phyloP scores from a whole-genome alignment of 192 early-diverging fungal genomes.

The Entophlyctis luteolus region DNA sequence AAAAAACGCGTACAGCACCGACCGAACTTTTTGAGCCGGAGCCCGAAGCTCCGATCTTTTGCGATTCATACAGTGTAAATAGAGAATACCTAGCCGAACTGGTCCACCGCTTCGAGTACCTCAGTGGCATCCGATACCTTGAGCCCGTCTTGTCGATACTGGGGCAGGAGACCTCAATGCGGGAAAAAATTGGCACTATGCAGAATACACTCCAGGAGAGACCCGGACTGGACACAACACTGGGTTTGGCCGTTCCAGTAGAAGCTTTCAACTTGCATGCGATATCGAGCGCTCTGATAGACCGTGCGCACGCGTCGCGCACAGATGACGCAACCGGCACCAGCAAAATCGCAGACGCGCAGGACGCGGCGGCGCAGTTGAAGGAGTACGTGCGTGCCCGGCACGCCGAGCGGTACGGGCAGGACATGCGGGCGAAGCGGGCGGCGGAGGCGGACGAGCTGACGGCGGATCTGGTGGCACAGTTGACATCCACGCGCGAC shows the following conservation, averaged over 20 bases:
- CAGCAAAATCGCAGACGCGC: constrained; percentile 6
- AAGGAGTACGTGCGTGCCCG: neutral
- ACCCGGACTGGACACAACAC: too few species aligned
- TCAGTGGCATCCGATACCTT: constrained; percentile 9
- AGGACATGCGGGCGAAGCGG: constrained; percentile 21
- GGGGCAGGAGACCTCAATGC: neutral
- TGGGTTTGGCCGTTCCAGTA: neutral
- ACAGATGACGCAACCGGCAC: constrained; percentile 11
- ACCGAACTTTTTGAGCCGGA: constrained; percentile 17
- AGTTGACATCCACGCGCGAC: neutral
- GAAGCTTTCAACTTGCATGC: neutral
- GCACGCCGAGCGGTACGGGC: constrained; percentile 13
- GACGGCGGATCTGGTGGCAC: constrained; percentile 1
- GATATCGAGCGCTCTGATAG: constrained; percentile 24
- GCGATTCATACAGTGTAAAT: constrained; percentile 11
- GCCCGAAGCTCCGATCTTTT: neutral
- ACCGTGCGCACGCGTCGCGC: constrained; percentile 9
- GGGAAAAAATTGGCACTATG: constrained; percentile 6
- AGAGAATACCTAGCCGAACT: constrained; percentile 7
- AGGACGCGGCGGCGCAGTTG: neutral
- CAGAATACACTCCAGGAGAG: too few species aligned
- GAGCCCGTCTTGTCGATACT: constrained; percentile 21
- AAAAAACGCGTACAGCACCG: neutral
- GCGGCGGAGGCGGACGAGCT: constrained; percentile 16
- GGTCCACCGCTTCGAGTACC: constrained; percentile 8